Evolutionary conservation across 352 stramenopile genomes (phyloP).

Genomic region (Globisporangium ultimum): DNA sequence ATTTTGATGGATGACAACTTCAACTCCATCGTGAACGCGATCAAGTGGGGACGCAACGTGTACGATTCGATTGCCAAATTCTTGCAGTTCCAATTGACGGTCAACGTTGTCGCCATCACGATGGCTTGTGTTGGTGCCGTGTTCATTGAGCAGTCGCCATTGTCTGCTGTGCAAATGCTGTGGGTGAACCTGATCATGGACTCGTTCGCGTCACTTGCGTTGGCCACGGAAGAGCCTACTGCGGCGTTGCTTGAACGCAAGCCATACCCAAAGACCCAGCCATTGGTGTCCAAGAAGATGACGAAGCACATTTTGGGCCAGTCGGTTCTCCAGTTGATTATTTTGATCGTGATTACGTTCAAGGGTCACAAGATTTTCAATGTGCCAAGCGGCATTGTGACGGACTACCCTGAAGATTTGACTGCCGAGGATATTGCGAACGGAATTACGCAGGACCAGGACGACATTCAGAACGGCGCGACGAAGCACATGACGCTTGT

Average conservation of each 20-base stretch:
- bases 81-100: slow-evolving; percentile 95
- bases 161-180: slow-evolving; percentile 95
- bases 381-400: slow-evolving; percentile 34
- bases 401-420: slow-evolving; percentile 29
- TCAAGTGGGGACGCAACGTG: slow-evolving; percentile 95
- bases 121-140: slow-evolving; percentile 88
- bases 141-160: slow-evolving; percentile 54
- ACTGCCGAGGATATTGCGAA: too few relatives aligned
- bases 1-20: slow-evolving; percentile 97
- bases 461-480: slow-evolving; percentile 31
- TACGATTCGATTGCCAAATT: slow-evolving; percentile 98
- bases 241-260: slow-evolving; percentile 84
- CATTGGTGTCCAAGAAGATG: slow-evolving; percentile 93
- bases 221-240: slow-evolving; percentile 92
- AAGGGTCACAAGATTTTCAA: slow-evolving; percentile 48
- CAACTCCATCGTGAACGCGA: slow-evolving; percentile 93
- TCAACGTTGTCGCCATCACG: slow-evolving; percentile 92
- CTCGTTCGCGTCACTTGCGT: slow-evolving; percentile 92
- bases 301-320: slow-evolving; percentile 93
- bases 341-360: slow-evolving; percentile 88
- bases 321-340: slow-evolving; percentile 85
- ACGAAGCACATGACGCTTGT: slow-evolving; percentile 93
- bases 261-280: slow-evolving; percentile 88
- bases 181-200: slow-evolving; percentile 99
- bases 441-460: slow-evolving; percentile 19